Evolutionary conservation across 306 rosid species (phyloP), one percentile per base, ranked within the genome.

Genomic region (Morella rubra): DNA sequence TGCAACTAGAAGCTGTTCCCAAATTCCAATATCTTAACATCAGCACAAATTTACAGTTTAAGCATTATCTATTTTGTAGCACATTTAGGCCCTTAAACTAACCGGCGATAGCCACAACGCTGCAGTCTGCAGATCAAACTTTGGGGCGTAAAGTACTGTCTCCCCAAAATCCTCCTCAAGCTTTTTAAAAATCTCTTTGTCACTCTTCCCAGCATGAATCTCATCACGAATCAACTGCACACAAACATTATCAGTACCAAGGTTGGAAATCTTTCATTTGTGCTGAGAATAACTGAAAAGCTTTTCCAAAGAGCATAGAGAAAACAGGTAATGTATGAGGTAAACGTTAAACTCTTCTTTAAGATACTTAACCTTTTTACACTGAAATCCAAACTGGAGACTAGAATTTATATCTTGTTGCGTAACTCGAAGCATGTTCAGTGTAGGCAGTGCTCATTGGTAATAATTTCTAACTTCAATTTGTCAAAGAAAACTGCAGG

Each of bases 71-170:
- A 6, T 7, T 27, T 32, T 16, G 20, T 4, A 2, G 5, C 1
- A 4, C 41, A 44, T 44, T 53, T 13, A 54, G 37, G 18, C 16
- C 27, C 13, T 55, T 44, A 2, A 50, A 82, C 87, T 76, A 72
- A 92, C 98, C 80, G 97, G 98, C 53, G 96, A 87, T 84, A 95
- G 86, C 95, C 95, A 95, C 76, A 92, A 75, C 66, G 90, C 97
- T 44, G 96, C 96, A 76, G 98, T 94, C 87, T 94, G 97, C 86
- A 88, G n/a, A 81, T 95, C 98, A 82, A 95, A 95, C 84, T 92
- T 92, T 1, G 98, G 98, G 47, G 85, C 69, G 77, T 95, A 95
- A 24, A 92, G 90, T 18, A 95, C 86, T 3, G 92, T 85, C 86
- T 95, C 98, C 49, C 98, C 98, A 72, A 82, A 92, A 12, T 90